phyloP scores from a whole-genome alignment of 331 rosid genomes.

The Acacia concinna region DNA sequence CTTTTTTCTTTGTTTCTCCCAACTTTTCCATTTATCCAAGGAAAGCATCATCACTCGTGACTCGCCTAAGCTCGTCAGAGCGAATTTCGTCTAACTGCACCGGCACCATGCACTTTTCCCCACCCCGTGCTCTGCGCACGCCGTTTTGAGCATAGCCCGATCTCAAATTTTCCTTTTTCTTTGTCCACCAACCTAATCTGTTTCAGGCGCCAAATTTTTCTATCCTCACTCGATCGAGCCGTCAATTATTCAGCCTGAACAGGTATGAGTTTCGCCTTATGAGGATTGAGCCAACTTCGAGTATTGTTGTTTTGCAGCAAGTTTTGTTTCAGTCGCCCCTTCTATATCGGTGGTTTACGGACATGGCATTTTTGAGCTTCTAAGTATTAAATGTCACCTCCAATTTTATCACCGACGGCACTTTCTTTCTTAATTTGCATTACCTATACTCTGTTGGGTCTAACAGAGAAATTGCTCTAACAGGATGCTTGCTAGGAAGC shows the following conservation, averaged over 20 bases:
- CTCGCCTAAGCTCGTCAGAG: background rate
- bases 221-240: background rate
- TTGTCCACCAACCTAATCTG: background rate
- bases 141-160: background rate
- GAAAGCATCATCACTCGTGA: background rate
- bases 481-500: slow-evolving; percentile 57
- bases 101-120: background rate
- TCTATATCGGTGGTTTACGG: background rate
- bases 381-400: background rate
- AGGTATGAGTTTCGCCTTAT: slow-evolving; percentile 20
- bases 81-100: background rate
- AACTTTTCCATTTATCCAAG: too few relatives aligned
- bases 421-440: background rate
- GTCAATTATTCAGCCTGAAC: slow-evolving; percentile 10
- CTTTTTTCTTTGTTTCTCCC: too few relatives aligned
- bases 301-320: background rate
- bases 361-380: background rate
- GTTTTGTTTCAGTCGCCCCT: background rate
- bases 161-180: background rate
- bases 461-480: slow-evolving; percentile 7
- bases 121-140: background rate
- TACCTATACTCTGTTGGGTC: background rate
- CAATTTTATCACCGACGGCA: background rate
- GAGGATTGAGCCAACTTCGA: background rate
- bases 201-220: background rate